Percentiles rank a stretch among this genome's conserved stretches.
Conservation (phyloP, 805 yeast genomes). For the Wickerhamiella sergipiensis region DNA sequence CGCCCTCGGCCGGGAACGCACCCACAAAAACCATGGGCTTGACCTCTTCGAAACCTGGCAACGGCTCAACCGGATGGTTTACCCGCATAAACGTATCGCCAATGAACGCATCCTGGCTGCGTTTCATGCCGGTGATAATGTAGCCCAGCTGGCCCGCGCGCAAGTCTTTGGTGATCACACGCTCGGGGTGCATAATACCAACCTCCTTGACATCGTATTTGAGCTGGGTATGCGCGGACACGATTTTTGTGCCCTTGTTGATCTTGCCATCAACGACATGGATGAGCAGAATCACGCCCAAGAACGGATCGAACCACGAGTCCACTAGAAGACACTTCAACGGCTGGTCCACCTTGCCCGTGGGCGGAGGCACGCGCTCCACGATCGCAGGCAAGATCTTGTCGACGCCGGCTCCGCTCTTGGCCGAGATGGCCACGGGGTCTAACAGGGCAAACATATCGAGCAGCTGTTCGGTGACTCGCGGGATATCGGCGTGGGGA, state of each 20-base stretch:
- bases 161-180: slow-evolving; percentile 46
- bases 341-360: slow-evolving; percentile 39
- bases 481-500: slow-evolving; percentile 70
- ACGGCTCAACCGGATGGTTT: slow-evolving; percentile 50
- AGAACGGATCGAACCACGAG: slow-evolving; percentile 90
- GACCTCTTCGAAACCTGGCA: slow-evolving; percentile 92
- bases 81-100: slow-evolving; percentile 71
- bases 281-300: slow-evolving; percentile 80
- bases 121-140: slow-evolving; percentile 87
- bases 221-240: slow-evolving; percentile 62
- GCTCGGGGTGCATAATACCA: slow-evolving; percentile 92
- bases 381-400: slow-evolving; percentile 69
- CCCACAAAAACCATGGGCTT: slow-evolving; percentile 98
- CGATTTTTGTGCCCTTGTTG: slow-evolving; percentile 57
- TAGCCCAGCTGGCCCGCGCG: slow-evolving; percentile 92
- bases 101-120: slow-evolving; percentile 69
- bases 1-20: slow-evolving; percentile 92
- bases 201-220: slow-evolving; percentile 82
- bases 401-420: slow-evolving; percentile 73
- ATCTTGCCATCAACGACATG: slow-evolving; percentile 74
- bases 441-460: slow-evolving; percentile 63
- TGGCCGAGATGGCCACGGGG: slow-evolving; percentile 73
- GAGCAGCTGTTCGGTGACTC: slow-evolving; percentile 75
- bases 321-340: slow-evolving; percentile 76
- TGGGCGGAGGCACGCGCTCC: slow-evolving; percentile 68